These are phyloP conservation scores for Chamaecyparis obtusa DNA, from an alignment of 75 land plant species.

Conservation along the genomic window DNA sequence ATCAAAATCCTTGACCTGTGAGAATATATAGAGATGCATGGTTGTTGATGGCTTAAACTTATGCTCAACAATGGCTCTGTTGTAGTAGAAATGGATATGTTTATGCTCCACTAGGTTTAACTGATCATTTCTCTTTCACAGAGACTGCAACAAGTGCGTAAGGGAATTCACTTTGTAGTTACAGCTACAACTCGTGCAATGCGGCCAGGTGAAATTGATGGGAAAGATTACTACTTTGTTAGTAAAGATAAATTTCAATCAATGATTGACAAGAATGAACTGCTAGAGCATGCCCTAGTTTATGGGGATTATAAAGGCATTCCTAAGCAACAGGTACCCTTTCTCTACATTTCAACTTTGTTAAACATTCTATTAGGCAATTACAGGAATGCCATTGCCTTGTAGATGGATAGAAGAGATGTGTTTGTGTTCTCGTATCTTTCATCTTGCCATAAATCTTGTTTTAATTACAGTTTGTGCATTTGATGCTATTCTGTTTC, in stretches of 20 bases:
- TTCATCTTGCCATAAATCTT: conserved; percentile 9
- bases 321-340: conserved; percentile 76
- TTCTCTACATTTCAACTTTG: not conserved
- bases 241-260: conserved; percentile 73
- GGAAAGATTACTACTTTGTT: conserved; percentile 90
- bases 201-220: conserved; percentile 87
- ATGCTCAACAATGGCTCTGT: not conserved
- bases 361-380: not conserved
- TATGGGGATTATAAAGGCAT: conserved; percentile 98
- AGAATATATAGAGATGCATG: not conserved
- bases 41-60: not conserved
- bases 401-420: not conserved
- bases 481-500: not conserved
- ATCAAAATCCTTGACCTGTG: not conserved
- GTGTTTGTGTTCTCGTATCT: not conserved
- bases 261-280: conserved; percentile 78
- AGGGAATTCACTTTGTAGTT: conserved; percentile 86
- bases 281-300: conserved; percentile 93
- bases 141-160: conserved; percentile 69
- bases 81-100: not conserved
- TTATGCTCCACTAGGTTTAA: not conserved
- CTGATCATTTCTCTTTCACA: conserved; percentile 10
- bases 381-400: not conserved
- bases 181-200: conserved; percentile 84
- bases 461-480: not conserved